These are phyloP conservation scores for Xylaria sp. DNA, from an alignment of 2,329 filamentous ascomycete species.

Conservation along the genomic window DNA sequence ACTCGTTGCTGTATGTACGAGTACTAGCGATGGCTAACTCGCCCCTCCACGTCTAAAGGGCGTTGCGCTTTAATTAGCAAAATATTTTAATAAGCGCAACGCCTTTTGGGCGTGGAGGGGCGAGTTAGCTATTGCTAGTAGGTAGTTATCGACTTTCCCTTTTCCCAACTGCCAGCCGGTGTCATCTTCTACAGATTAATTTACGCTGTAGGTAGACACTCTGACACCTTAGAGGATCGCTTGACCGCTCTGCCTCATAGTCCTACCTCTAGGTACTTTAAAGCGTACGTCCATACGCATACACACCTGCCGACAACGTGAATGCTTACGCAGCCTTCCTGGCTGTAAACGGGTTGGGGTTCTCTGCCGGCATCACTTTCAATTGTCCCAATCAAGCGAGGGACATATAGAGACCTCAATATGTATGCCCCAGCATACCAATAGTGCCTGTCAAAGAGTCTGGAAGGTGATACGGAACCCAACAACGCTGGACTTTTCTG, in stretches of 20 bases:
- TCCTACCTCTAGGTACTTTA: constrained; percentile 14
- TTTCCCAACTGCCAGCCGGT: constrained; percentile 13
- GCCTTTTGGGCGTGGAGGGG: too few species aligned
- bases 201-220: constrained; percentile 3
- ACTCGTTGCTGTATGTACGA: too few species aligned
- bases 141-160: constrained; percentile 18
- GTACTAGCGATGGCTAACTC: too few species aligned
- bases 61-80: too few species aligned
- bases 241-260: constrained; percentile 14
- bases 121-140: too few species aligned
- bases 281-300: constrained; percentile 1
- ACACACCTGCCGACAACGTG: constrained; percentile 2
- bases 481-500: constrained; percentile 4
- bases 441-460: too few species aligned
- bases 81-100: too few species aligned
- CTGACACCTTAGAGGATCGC: not conserved
- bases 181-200: not conserved
- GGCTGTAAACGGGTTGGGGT: constrained; percentile 9
- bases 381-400: constrained; percentile 3
- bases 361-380: constrained; percentile 5
- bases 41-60: too few species aligned
- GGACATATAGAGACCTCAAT: too few species aligned
- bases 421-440: too few species aligned
- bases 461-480: constrained; percentile 3
- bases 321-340: constrained; percentile 29